Evolutionary conservation across 495 filamentous ascomycete genomes (phyloP).

Genomic region (Hypomontagnella submonticulosa): DNA sequence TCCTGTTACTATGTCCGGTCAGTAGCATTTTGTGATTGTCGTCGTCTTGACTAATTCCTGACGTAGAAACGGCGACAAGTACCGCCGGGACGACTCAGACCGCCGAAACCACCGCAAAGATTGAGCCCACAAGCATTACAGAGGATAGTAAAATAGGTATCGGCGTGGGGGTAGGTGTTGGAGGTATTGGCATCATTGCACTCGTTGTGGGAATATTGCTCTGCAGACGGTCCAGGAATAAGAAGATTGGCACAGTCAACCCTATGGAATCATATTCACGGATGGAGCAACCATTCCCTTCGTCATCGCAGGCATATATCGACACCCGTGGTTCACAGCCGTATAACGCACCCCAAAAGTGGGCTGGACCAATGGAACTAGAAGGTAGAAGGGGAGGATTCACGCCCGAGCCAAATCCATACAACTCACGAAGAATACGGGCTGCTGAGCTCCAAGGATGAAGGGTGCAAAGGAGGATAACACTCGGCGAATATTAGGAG

Average conservation of each 20-base stretch:
- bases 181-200: constrained; percentile 25
- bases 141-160: constrained; percentile 31
- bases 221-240: constrained; percentile 29
- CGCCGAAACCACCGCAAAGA: not conserved
- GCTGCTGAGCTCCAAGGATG: constrained; percentile 36
- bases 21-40: constrained; percentile 3
- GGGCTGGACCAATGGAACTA: constrained; percentile 22
- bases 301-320: constrained; percentile 12
- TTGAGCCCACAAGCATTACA: constrained; percentile 9
- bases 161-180: constrained; percentile 33
- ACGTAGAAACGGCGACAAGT: constrained; percentile 5
- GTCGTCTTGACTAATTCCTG: constrained; percentile 10
- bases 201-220: constrained; percentile 27
- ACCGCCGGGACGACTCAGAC: constrained; percentile 1
- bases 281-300: constrained; percentile 3
- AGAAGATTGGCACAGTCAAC: constrained; percentile 14
- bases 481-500: not conserved
- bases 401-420: constrained; percentile 17
- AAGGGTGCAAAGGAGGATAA: no score
- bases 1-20: constrained; percentile 17
- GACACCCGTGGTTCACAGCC: constrained; percentile 9
- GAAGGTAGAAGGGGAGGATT: constrained; percentile 26
- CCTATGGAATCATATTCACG: constrained; percentile 19
- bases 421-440: not conserved
- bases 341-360: constrained; percentile 33